These are phyloP conservation scores for Suillus subaureus DNA, from an alignment of 768 basidiomycete species.

Conservation along the genomic window DNA sequence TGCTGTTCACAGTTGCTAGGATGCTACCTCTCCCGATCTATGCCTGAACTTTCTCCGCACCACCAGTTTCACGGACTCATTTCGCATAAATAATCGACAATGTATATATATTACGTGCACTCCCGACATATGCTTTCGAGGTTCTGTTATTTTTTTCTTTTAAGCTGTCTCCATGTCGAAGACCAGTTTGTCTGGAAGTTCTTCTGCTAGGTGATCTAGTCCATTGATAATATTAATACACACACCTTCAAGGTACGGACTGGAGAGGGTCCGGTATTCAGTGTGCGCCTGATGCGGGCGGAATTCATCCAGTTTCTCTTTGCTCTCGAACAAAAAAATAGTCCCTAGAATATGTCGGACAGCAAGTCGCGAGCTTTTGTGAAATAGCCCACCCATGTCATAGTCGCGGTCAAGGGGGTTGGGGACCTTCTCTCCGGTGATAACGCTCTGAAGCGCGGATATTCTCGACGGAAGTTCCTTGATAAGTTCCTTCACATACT, in stretches of 20 bases:
- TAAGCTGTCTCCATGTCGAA: slow-evolving; percentile 7
- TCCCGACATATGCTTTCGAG: neutral
- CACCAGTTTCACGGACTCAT: neutral
- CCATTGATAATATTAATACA: neutral
- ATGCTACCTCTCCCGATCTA: slow-evolving; percentile 78
- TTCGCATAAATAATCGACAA: slow-evolving; percentile 4
- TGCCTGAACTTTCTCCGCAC: slow-evolving; percentile 36
- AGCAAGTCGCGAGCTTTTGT: neutral
- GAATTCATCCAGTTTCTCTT: slow-evolving; percentile 14
- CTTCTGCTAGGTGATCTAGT: neutral
- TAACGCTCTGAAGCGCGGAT: slow-evolving; percentile 12
- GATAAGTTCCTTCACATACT: slow-evolving; percentile 11
- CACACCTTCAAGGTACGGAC: slow-evolving; percentile 9
- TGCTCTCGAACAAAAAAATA: slow-evolving; percentile 16
- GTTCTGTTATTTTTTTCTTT: neutral
- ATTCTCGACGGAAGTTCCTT: slow-evolving; percentile 10
- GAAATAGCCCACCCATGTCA: slow-evolving; percentile 13
- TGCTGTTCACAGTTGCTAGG: slow-evolving; percentile 32
- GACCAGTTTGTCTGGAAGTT: slow-evolving; percentile 7
- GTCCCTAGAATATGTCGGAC: slow-evolving; percentile 14
- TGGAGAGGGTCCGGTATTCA: slow-evolving; percentile 8
- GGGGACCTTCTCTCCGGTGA: slow-evolving; percentile 14
- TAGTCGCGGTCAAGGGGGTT: slow-evolving; percentile 12
- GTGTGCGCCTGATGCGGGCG: slow-evolving; percentile 11
- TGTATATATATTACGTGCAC: neutral